Evolutionary conservation across 805 yeast species (phyloP), one percentile per base, ranked within the genome.

Genomic region (Myxozyma lipomycoides): DNA sequence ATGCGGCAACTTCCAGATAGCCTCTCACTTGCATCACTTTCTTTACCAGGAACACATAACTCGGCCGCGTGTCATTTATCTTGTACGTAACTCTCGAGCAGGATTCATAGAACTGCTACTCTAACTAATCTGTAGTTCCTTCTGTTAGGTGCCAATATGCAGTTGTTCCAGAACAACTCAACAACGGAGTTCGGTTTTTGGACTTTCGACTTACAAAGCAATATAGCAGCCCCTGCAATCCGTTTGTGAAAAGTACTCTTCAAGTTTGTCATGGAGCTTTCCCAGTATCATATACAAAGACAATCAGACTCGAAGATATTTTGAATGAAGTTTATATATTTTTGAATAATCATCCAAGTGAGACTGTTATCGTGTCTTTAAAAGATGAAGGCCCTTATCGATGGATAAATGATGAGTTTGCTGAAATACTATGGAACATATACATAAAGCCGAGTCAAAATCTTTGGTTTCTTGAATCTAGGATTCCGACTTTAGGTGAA

Each of bases 11-110:
- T 83, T 51, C 66, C 70, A 46, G 86, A 82, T 62, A 71, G 79
- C 64, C 69, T 75, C 19, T 62, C 62, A 37, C 54, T 85, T 32
- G 72, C 83, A 2, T 69, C 74, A 49, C 71, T 85, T 46, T 72
- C 90, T 0, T 71, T 85, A 45, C 89, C 91, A 7, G 93, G 93
- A n/a, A 84, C 91, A n/a, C 93, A 85, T 69, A 84, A 85, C 64
- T 75, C 86, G 38, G 87, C 84, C 12, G 91, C 91, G 4, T 79
- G 77, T 59, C 82, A 82, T 64, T 70, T 76, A 5, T 83, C 90
- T 1, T 59, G 58, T 52, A 40, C 4, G 58, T 46, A 17, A 7
- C 15, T 6, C 12, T 6, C 19, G 38, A 7, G 7, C 38, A 35
- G 15, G 6, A 12, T n/a, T 35, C 19, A n/a, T 6, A 35, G 12